phyloP scores from a whole-genome alignment of 192 early-diverging fungal species.

The Linnemannia schmuckeri region DNA sequence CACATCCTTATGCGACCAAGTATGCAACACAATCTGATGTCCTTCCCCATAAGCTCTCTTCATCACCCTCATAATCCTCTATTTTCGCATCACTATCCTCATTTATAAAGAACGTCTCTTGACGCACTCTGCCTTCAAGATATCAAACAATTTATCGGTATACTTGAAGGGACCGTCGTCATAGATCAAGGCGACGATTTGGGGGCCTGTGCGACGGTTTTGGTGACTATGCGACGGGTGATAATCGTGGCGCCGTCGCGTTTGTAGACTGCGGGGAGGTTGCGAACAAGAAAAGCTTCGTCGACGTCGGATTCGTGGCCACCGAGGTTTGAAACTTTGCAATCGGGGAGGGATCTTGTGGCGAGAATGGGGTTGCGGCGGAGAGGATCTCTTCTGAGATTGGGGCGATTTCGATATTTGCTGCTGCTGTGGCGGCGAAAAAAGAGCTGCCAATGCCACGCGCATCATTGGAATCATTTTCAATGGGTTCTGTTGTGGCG shows the following conservation, averaged over 20 bases:
- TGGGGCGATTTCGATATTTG: not conserved
- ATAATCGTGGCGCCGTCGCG: conserved; percentile 17
- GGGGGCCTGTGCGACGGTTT: conserved; percentile 57
- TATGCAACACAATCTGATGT: conserved; percentile 71
- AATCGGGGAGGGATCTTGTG: not conserved
- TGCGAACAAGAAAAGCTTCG: not conserved
- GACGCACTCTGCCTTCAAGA: conserved; percentile 18
- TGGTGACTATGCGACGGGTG: conserved; percentile 42
- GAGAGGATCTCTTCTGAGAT: not conserved
- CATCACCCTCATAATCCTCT: conserved; percentile 56
- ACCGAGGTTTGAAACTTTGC: not conserved
- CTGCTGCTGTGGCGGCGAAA: not conserved
- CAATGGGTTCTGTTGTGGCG: not conserved
- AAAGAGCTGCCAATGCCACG: not conserved
- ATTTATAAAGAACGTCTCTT: conserved; percentile 57
- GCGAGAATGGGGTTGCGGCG: not conserved
- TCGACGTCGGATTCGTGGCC: not conserved
- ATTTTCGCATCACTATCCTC: conserved; percentile 24
- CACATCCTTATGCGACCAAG: conserved; percentile 60
- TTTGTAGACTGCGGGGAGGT: not conserved
- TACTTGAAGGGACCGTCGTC: conserved; percentile 67
- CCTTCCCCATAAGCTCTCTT: conserved; percentile 61
- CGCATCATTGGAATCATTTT: not conserved
- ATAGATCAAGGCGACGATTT: conserved; percentile 69
- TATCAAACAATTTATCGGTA: conserved; percentile 33